A percentile compares a stretch with the other conserved stretches of the same genome.
Conservation (phyloP, 352 stramenopile genomes). For the Phytophthora vignae region DNA sequence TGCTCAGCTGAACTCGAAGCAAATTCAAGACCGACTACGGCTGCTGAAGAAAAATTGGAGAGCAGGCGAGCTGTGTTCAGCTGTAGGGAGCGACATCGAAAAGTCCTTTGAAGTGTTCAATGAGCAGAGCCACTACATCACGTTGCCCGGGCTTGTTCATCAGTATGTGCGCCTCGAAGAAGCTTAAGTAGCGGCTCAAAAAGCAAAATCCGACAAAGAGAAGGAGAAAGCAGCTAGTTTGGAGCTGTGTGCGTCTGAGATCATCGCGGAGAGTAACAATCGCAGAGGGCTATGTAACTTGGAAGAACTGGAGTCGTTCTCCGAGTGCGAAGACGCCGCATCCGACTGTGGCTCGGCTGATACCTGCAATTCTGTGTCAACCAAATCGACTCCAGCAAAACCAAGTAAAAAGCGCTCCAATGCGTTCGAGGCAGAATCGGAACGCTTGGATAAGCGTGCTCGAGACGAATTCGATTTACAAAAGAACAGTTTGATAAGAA, state of each 20-base stretch:
- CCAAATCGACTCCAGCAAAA: not conserved
- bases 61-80: not conserved
- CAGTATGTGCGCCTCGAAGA: not conserved
- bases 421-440: not conserved
- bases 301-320: not conserved
- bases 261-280: not conserved
- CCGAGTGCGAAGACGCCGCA: not conserved
- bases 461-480: slow-evolving; percentile 1
- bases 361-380: not conserved
- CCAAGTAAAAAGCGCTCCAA: not conserved
- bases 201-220: not conserved
- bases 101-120: not conserved
- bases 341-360: not conserved
- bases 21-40: not conserved
- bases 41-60: slow-evolving; percentile 5
- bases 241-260: slow-evolving; percentile 1
- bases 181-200: not conserved
- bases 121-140: not conserved
- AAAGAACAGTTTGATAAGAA: slow-evolving; percentile 1
- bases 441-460: slow-evolving; percentile 2
- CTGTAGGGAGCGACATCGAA: slow-evolving; percentile 2
- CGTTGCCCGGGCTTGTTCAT: not conserved
- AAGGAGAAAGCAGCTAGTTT: not conserved
- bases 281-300: not conserved
- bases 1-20: not conserved